These are phyloP conservation scores for Cucurbita maxima DNA, from an alignment of 306 rosid genomes.

Conservation along the genomic window DNA sequence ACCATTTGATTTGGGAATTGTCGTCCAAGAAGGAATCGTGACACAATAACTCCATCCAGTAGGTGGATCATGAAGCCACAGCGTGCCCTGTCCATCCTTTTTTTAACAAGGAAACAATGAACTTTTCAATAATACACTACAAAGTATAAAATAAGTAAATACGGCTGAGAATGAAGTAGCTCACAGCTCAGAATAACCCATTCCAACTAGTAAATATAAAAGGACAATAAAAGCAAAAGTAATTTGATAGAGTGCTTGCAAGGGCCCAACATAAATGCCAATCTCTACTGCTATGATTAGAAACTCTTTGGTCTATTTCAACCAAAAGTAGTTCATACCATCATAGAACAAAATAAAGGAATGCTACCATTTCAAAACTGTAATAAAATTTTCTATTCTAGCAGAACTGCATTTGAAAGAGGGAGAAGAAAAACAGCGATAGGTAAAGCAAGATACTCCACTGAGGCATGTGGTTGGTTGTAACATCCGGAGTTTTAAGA, in stretches of 20 bases:
- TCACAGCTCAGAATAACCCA: not conserved
- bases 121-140: not conserved
- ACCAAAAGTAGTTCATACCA: not conserved
- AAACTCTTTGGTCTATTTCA: not conserved
- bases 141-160: not conserved
- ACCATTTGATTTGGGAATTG: slow-evolving; percentile 36
- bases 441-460: not conserved
- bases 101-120: not conserved
- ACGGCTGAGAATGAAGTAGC: not conserved
- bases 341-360: not conserved
- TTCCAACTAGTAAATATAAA: not conserved
- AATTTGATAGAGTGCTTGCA: not conserved
- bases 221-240: not conserved
- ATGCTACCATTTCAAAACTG: not conserved
- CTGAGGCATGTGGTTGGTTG: too few species aligned
- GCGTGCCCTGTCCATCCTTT: slow-evolving; percentile 48
- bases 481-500: too few species aligned
- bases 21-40: slow-evolving; percentile 61
- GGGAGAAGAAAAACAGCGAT: not conserved
- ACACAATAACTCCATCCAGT: slow-evolving; percentile 67
- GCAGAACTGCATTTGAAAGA: not conserved
- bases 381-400: not conserved
- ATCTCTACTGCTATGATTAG: not conserved
- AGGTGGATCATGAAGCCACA: slow-evolving; percentile 64
- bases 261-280: not conserved